A percentile compares a stretch with the other conserved stretches of the same genome.
phyloP scores from a whole-genome alignment of 2,329 filamentous ascomycete species.

The Verticillium tricorpus region DNA sequence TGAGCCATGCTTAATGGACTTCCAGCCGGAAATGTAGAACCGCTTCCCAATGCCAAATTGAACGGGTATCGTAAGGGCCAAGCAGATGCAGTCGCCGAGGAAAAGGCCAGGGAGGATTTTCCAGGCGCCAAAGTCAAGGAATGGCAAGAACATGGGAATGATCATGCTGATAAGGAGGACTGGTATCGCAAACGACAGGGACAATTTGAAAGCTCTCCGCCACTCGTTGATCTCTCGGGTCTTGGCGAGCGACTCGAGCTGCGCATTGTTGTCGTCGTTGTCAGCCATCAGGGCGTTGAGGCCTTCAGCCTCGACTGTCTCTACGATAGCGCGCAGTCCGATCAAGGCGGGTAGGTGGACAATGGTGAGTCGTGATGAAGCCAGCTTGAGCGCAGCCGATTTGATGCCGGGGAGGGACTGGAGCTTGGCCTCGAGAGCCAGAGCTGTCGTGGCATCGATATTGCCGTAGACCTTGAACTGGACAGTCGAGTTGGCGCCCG shows the following conservation, averaged over 20 bases:
- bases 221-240: constrained; percentile 95
- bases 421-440: constrained; percentile 65
- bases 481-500: constrained; percentile 54
- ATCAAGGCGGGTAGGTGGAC: constrained; percentile 66
- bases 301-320: constrained; percentile 73
- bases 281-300: constrained; percentile 89
- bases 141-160: constrained; percentile 76
- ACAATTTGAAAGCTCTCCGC: constrained; percentile 75
- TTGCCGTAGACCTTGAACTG: constrained; percentile 84
- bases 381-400: constrained; percentile 68
- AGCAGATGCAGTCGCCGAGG: constrained; percentile 81
- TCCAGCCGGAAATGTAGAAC: constrained; percentile 91
- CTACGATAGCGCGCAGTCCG: constrained; percentile 79
- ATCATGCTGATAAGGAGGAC: constrained; percentile 94
- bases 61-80: constrained; percentile 82
- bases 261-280: constrained; percentile 91
- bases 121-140: constrained; percentile 71
- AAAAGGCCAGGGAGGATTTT: constrained; percentile 70
- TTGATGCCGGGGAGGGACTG: constrained; percentile 63
- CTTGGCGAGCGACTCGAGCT: constrained; percentile 92
- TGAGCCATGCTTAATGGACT: constrained; percentile 82
- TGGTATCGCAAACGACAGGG: constrained; percentile 76
- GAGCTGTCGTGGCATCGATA: constrained; percentile 66
- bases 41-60: constrained; percentile 95
- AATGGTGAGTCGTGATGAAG: constrained; percentile 70